Evolutionary conservation across 495 filamentous ascomycete genomes (phyloP).

Genomic region (Tuber indicum): DNA sequence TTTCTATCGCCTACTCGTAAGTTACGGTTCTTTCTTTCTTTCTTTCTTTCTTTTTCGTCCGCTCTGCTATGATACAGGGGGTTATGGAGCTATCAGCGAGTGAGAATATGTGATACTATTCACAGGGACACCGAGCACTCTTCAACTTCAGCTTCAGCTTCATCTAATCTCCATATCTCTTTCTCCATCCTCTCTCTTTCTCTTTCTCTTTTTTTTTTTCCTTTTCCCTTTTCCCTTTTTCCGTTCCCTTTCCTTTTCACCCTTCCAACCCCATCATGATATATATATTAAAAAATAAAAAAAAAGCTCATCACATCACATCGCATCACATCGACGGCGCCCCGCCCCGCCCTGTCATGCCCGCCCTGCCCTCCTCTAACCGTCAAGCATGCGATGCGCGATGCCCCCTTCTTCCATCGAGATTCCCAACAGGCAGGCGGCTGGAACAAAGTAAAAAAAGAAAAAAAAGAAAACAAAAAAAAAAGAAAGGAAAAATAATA

Average conservation of each 20-base stretch:
- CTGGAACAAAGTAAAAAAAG: background rate
- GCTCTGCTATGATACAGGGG: background rate
- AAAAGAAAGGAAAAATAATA: background rate
- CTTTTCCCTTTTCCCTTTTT: no score
- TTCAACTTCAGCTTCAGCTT: background rate
- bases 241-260: no score
- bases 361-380: background rate
- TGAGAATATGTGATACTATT: background rate
- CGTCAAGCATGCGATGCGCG: slow-evolving; percentile 2
- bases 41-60: no score
- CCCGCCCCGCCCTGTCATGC: background rate
- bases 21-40: no score
- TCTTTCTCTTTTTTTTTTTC: background rate
- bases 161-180: background rate
- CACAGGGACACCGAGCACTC: background rate
- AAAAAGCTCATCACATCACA: background rate
- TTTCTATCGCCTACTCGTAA: background rate
- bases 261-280: no score
- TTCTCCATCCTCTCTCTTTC: no score
- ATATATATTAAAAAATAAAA: background rate
- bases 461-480: no score
- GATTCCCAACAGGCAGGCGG: background rate
- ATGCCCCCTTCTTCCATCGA: background rate
- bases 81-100: background rate
- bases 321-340: slow-evolving; percentile 1